Conservation (phyloP, 345 rosid species). For the Passiflora organensis region DNA sequence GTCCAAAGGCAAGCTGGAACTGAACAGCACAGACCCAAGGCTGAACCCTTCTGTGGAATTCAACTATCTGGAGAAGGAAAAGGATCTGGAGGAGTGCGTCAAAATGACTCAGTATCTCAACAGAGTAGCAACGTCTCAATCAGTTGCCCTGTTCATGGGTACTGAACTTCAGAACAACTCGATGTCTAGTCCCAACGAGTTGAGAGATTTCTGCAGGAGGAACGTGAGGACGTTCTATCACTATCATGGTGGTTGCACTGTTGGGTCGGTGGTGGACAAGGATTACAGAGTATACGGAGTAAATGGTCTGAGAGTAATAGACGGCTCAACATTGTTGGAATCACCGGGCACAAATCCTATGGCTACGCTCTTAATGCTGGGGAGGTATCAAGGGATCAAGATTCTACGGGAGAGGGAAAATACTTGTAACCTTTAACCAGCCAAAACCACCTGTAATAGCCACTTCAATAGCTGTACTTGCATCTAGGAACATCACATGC, state of each 20-base stretch:
- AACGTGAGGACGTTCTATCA: constrained; percentile 66
- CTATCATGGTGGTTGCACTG: constrained; percentile 58
- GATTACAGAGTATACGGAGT: constrained; percentile 51
- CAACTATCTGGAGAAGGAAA: constrained; percentile 52
- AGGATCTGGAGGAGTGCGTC: constrained; percentile 46
- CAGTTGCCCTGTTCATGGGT: constrained; percentile 45
- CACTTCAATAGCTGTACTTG: too few species aligned
- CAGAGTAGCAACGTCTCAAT: constrained; percentile 47
- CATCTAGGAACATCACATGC: too few species aligned
- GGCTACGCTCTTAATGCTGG: constrained; percentile 72
- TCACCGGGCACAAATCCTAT: constrained; percentile 89
- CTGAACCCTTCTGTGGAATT: constrained; percentile 58
- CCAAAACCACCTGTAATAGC: background rate
- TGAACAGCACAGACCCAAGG: constrained; percentile 49
- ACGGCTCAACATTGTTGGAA: constrained; percentile 64
- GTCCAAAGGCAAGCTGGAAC: constrained; percentile 58
- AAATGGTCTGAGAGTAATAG: constrained; percentile 51
- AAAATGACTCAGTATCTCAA: constrained; percentile 53
- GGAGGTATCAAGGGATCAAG: constrained; percentile 68
- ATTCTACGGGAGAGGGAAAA: constrained; percentile 35
- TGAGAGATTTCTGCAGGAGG: constrained; percentile 44
- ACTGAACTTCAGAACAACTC: constrained; percentile 22
- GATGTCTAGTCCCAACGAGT: constrained; percentile 28
- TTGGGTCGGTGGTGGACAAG: constrained; percentile 55
- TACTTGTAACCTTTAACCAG: background rate